Conservation (phyloP, 805 yeast species). For the Komagataella populi region DNA sequence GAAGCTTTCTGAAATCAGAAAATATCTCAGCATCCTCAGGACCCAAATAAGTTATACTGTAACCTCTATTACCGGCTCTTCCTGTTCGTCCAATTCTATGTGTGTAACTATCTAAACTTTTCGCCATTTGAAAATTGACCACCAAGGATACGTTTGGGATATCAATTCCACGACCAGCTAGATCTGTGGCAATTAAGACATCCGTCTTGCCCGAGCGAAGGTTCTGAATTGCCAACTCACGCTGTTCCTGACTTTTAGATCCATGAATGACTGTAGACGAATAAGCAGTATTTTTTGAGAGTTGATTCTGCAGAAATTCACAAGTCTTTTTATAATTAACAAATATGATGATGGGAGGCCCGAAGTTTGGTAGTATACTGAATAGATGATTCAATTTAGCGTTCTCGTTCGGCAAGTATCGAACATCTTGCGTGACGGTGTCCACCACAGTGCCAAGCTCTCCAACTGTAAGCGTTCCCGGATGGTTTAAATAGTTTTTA, state of each 20-base stretch:
- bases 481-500: slow-evolving; percentile 41
- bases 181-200: slow-evolving; percentile 80
- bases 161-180: slow-evolving; percentile 93
- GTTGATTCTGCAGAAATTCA: slow-evolving; percentile 44
- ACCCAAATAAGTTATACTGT: slow-evolving; percentile 60
- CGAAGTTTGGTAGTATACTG: slow-evolving; percentile 5
- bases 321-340: slow-evolving; percentile 67
- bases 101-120: slow-evolving; percentile 66
- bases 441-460: slow-evolving; percentile 51
- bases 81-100: slow-evolving; percentile 97
- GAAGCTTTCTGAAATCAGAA: slow-evolving; percentile 33
- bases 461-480: slow-evolving; percentile 59
- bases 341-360: slow-evolving; percentile 64
- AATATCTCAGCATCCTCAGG: slow-evolving; percentile 40
- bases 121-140: slow-evolving; percentile 75
- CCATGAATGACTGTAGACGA: slow-evolving; percentile 68
- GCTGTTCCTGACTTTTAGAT: slow-evolving; percentile 67
- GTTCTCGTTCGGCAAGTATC: slow-evolving; percentile 29
- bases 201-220: slow-evolving; percentile 43
- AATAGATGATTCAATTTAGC: slow-evolving; percentile 28
- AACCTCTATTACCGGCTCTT: slow-evolving; percentile 77
- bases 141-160: slow-evolving; percentile 80
- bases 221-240: slow-evolving; percentile 63
- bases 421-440: slow-evolving; percentile 57
- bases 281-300: slow-evolving; percentile 27